These are phyloP conservation scores for Lactifluus subvellereus DNA, from an alignment of 768 basidiomycete genomes.

Conservation along the genomic window DNA sequence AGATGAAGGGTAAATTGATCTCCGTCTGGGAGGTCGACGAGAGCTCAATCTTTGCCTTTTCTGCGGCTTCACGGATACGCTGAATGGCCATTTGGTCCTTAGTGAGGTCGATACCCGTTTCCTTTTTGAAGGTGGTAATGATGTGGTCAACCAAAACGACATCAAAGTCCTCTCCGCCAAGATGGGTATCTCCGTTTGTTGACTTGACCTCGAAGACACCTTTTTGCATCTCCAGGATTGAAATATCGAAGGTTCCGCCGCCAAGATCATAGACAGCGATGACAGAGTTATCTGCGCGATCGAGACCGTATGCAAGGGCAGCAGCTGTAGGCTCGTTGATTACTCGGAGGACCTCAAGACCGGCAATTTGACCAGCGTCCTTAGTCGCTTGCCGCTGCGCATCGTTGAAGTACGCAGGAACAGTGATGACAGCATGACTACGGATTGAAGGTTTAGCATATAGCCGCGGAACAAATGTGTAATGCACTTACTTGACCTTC, in stretches of 20 bases:
- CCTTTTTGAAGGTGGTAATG: conserved; percentile 91
- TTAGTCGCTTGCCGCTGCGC: conserved; percentile 99
- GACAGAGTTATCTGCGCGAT: conserved; percentile 70
- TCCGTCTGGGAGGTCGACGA: conserved; percentile 95
- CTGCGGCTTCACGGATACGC: conserved; percentile 97
- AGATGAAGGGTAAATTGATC: conserved; percentile 97
- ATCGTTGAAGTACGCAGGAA: conserved; percentile 99
- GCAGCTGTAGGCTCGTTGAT: conserved; percentile 99
- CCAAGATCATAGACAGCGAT: conserved; percentile 99
- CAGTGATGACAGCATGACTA: conserved; percentile 87
- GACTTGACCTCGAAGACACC: conserved; percentile 99
- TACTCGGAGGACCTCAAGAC: conserved; percentile 94
- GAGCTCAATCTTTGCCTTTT: conserved; percentile 99
- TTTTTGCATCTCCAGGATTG: conserved; percentile 98
- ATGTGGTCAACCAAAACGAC: conserved; percentile 82
- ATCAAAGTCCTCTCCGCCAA: conserved; percentile 96
- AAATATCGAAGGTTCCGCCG: conserved; percentile 99
- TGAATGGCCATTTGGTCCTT: conserved; percentile 95
- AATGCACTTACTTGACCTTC: conserved; percentile 76
- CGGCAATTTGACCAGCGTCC: conserved; percentile 95
- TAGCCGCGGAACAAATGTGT: neutral
- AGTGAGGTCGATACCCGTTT: conserved; percentile 72
- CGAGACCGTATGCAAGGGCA: conserved; percentile 95
- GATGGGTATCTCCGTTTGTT: conserved; percentile 97
- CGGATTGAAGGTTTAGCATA: conserved; percentile 11